These are phyloP conservation scores for Fomitopsis palustris DNA, from an alignment of 1,284 basidiomycete genomes.

Conservation along the genomic window DNA sequence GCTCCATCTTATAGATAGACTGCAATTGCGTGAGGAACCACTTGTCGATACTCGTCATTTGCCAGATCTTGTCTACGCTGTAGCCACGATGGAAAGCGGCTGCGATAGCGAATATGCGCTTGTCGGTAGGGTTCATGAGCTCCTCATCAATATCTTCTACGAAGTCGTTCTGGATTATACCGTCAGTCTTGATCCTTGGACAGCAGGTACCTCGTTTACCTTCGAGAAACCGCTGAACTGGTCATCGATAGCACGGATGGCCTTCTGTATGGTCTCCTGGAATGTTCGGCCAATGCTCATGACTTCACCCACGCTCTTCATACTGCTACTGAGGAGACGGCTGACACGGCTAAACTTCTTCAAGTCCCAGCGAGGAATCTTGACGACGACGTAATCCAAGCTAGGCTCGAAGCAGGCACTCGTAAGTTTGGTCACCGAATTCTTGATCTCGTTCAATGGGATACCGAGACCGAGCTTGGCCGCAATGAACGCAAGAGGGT, in stretches of 20 bases:
- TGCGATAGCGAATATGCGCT: slow-evolving; percentile 89
- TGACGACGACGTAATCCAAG: slow-evolving; percentile 96
- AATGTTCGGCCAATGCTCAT: slow-evolving; percentile 99
- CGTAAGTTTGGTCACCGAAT: slow-evolving; percentile 95
- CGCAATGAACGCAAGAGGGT: slow-evolving; percentile 97
- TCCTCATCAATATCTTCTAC: slow-evolving; percentile 87
- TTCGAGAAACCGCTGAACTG: slow-evolving; percentile 91
- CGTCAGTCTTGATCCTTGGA: neutral
- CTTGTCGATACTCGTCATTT: slow-evolving; percentile 96
- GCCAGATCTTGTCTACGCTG: slow-evolving; percentile 93
- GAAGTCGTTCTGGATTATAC: slow-evolving; percentile 65
- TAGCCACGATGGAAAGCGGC: slow-evolving; percentile 88
- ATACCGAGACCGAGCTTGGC: slow-evolving; percentile 97
- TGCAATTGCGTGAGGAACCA: slow-evolving; percentile 95
- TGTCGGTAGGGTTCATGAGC: slow-evolving; percentile 85
- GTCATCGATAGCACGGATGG: slow-evolving; percentile 95
- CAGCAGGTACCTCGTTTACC: slow-evolving; percentile 37
- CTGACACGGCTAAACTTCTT: slow-evolving; percentile 97
- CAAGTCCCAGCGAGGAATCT: slow-evolving; percentile 98
- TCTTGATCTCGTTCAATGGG: slow-evolving; percentile 96
- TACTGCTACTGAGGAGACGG: slow-evolving; percentile 83
- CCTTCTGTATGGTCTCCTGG: slow-evolving; percentile 98
- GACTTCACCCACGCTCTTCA: slow-evolving; percentile 99
- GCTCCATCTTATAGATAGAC: slow-evolving; percentile 81
- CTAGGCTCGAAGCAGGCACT: slow-evolving; percentile 98